Conservation (phyloP, 257 asterid genomes). For the Solanum sejunctum region DNA sequence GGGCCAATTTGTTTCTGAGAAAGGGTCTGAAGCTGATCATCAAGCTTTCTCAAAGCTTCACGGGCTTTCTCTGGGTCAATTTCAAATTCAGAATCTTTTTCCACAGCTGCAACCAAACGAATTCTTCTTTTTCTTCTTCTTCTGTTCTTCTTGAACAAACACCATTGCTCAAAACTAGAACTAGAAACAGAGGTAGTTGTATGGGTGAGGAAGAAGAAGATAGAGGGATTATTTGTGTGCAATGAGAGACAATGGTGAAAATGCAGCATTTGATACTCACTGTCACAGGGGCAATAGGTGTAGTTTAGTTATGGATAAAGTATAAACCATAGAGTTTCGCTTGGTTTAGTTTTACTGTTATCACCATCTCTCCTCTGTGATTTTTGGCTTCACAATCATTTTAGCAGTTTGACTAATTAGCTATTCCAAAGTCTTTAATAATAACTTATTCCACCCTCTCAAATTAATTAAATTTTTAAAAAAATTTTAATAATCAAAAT, state of each 20-base stretch:
- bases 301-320: neutral
- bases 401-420: too few species aligned
- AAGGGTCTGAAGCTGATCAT: slow-evolving; percentile 54
- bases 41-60: slow-evolving; percentile 69
- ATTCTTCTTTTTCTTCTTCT: neutral
- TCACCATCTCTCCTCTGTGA: too few species aligned
- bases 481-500: too few species aligned
- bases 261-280: neutral
- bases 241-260: neutral
- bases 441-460: too few species aligned
- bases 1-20: slow-evolving; percentile 25
- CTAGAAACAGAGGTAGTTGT: neutral
- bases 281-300: neutral
- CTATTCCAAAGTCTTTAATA: too few species aligned
- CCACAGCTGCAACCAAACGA: slow-evolving; percentile 13
- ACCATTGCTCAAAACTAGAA: neutral
- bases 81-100: slow-evolving; percentile 56
- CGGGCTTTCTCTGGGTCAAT: slow-evolving; percentile 67
- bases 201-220: neutral
- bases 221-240: neutral
- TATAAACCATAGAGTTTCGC: neutral
- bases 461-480: too few species aligned
- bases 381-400: too few species aligned
- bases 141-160: neutral
- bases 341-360: neutral